Evolutionary conservation across 2,329 filamentous ascomycete genomes (phyloP).

Genomic region (Colletotrichum sansevieriae): DNA sequence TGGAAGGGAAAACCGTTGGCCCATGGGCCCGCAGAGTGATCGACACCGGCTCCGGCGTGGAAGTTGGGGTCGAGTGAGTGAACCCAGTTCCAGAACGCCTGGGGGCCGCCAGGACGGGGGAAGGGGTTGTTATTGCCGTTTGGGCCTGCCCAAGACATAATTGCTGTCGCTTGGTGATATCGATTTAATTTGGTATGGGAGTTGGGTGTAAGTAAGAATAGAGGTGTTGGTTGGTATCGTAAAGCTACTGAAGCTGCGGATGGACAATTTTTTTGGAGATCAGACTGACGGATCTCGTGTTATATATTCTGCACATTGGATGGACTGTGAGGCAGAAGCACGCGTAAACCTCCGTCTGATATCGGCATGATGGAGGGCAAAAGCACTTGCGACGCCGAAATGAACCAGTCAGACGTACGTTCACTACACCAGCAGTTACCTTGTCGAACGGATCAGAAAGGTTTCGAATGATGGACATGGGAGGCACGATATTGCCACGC

Average conservation of each 20-base stretch:
- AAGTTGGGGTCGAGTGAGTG: conserved; percentile 50
- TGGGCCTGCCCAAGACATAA: conserved; percentile 41
- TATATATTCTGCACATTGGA: conserved; percentile 18
- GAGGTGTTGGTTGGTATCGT: neutral
- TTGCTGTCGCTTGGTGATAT: conserved; percentile 22
- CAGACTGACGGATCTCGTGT: neutral
- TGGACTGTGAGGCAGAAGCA: conserved; percentile 30
- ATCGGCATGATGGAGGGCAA: conserved; percentile 36
- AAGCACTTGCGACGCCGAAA: conserved; percentile 36
- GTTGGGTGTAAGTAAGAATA: neutral
- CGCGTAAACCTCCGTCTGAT: conserved; percentile 39
- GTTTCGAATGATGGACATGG: conserved; percentile 37
- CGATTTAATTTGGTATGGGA: neutral
- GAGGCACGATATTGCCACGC: conserved; percentile 42
- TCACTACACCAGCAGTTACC: conserved; percentile 30
- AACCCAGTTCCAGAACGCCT: conserved; percentile 49
- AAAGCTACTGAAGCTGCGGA: conserved; percentile 34
- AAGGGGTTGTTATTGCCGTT: conserved; percentile 38
- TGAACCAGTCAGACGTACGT: conserved; percentile 34
- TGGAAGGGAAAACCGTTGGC: conserved; percentile 52
- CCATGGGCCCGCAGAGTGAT: conserved; percentile 49
- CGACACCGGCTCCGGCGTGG: conserved; percentile 53
- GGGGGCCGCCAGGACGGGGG: conserved; percentile 19
- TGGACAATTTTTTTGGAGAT: neutral
- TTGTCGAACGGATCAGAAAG: conserved; percentile 37